Percentiles rank a stretch among this genome's conserved stretches.
Conservation (phyloP, 257 asterid species). For the Haberlea rhodopensis region DNA sequence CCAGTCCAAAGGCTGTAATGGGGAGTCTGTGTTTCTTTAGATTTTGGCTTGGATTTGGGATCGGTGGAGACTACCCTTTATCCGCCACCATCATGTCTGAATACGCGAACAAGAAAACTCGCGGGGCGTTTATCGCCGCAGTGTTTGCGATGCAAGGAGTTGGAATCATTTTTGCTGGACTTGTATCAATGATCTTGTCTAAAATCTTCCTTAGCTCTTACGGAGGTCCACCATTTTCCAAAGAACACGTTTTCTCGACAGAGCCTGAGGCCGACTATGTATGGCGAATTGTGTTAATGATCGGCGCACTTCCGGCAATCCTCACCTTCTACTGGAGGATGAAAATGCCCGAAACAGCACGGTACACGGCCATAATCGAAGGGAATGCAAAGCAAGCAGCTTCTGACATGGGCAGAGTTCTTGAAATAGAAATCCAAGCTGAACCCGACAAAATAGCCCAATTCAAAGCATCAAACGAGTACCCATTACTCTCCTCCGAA, state of each 20-base stretch:
- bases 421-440: slow-evolving; percentile 32
- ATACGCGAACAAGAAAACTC: slow-evolving; percentile 36
- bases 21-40: slow-evolving; percentile 36
- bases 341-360: slow-evolving; percentile 45
- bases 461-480: slow-evolving; percentile 28
- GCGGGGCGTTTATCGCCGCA: slow-evolving; percentile 39
- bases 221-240: neutral
- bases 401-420: slow-evolving; percentile 36
- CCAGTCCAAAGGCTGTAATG: slow-evolving; percentile 29
- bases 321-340: slow-evolving; percentile 42
- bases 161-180: slow-evolving; percentile 40
- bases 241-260: neutral
- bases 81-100: slow-evolving; percentile 43
- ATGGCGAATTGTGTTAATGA: slow-evolving; percentile 40
- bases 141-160: slow-evolving; percentile 47
- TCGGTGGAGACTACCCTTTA: slow-evolving; percentile 45
- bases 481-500: slow-evolving; percentile 28
- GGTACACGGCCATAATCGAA: slow-evolving; percentile 40
- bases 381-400: slow-evolving; percentile 43
- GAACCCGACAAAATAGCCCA: slow-evolving; percentile 30
- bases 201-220: slow-evolving; percentile 19
- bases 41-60: slow-evolving; percentile 44
- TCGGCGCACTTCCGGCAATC: slow-evolving; percentile 35
- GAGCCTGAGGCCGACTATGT: slow-evolving; percentile 33
- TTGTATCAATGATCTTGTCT: slow-evolving; percentile 33